These are phyloP conservation scores for Rubia yunnanensis DNA, from an alignment of 257 asterid genomes.

Conservation along the genomic window DNA sequence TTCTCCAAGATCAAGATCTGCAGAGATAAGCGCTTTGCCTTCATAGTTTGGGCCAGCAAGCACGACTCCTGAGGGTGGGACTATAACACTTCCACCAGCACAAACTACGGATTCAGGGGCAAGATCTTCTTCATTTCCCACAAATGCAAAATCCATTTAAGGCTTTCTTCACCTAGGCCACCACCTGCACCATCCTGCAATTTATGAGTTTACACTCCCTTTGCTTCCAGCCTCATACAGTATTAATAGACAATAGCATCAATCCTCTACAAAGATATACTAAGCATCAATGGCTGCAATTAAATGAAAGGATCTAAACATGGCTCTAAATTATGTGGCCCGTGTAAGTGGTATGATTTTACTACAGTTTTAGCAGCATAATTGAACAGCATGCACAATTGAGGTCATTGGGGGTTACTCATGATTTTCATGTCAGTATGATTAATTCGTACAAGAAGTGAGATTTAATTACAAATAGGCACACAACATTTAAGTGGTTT, in stretches of 20 bases:
- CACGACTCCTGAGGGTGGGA: constrained; percentile 82
- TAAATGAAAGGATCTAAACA: neutral
- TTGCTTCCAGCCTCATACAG: constrained; percentile 54
- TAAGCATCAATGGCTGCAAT: neutral
- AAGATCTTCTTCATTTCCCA: constrained; percentile 68
- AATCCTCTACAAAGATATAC: neutral
- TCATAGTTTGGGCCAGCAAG: constrained; percentile 92
- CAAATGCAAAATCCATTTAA: no score
- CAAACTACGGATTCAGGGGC: constrained; percentile 83
- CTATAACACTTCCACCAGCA: constrained; percentile 88
- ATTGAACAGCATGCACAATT: neutral
- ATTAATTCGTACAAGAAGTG: neutral
- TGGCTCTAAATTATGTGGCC: neutral
- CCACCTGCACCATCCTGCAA: no score
- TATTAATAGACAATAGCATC: neutral
- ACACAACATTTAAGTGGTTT: neutral
- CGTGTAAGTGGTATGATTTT: neutral
- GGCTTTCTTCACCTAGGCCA: no score
- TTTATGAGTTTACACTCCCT: no score
- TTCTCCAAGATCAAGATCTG: constrained; percentile 93
- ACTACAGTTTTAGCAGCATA: neutral
- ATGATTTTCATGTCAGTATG: no score
- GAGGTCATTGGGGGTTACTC: no score
- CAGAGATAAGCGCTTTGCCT: constrained; percentile 90
- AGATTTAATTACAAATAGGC: neutral